phyloP scores from a whole-genome alignment of 495 filamentous ascomycete genomes.

The Eremomyces bilateralis region DNA sequence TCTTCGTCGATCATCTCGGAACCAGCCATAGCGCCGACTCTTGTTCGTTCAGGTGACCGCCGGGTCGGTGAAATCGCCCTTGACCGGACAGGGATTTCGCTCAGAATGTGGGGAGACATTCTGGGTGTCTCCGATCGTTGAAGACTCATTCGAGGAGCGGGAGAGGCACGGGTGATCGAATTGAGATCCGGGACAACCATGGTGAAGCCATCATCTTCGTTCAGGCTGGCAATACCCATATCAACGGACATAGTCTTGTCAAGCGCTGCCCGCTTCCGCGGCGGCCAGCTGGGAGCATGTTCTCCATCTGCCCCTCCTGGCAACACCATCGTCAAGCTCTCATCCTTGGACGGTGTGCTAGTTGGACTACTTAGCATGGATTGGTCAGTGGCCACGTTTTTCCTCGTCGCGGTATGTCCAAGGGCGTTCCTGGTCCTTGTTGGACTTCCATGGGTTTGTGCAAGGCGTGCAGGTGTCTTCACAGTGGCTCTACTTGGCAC shows the following conservation, averaged over 20 bases:
- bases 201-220: conserved; percentile 21
- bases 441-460: conserved; percentile 15
- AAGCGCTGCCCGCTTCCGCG: conserved; percentile 10
- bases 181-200: conserved; percentile 20
- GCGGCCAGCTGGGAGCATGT: conserved; percentile 2
- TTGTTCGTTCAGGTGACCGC: no score
- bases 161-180: no score
- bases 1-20: conserved; percentile 4
- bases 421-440: conserved; percentile 4
- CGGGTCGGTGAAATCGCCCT: no score
- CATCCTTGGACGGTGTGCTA: conserved; percentile 13
- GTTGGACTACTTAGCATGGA: neutral
- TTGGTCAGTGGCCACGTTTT: no score
- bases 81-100: no score
- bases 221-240: conserved; percentile 9
- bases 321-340: conserved; percentile 21
- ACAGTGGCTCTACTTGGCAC: conserved; percentile 8
- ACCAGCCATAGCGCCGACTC: no score
- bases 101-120: no score
- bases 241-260: conserved; percentile 17
- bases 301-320: conserved; percentile 11
- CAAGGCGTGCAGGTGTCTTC: conserved; percentile 7
- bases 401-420: no score
- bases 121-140: no score
- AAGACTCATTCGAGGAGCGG: no score